Percentiles rank a stretch among this genome's conserved stretches.
Evolutionary conservation across 2,329 filamentous ascomycete genomes (phyloP).

Genomic region (Aureobasidium uvarum): DNA sequence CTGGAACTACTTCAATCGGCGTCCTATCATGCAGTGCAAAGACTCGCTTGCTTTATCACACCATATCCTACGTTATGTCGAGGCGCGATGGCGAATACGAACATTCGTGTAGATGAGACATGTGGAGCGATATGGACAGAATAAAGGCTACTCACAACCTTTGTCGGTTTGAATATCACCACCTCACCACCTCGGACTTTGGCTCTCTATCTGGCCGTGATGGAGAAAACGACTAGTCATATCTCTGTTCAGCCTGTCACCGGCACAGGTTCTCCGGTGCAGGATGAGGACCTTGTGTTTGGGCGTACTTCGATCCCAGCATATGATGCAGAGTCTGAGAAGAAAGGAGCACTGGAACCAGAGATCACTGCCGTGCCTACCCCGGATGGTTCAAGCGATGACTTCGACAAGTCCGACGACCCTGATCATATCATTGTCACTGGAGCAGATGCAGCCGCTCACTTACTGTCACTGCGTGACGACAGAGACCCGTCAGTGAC

Average conservation of each 20-base stretch:
- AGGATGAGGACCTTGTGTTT: not conserved
- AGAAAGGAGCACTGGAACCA: not conserved
- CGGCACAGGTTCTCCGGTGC: not conserved
- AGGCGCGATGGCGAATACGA: conserved; percentile 3
- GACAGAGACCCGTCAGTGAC: conserved; percentile 54
- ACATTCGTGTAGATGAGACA: not conserved
- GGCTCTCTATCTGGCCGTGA: not conserved
- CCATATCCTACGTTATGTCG: conserved; percentile 1
- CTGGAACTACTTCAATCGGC: not conserved
- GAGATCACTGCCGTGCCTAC: not conserved
- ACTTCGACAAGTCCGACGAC: not conserved
- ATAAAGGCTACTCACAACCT: not conserved
- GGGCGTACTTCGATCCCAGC: not conserved
- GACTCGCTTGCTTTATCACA: not conserved
- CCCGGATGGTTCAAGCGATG: not conserved
- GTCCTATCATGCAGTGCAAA: not conserved
- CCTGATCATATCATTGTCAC: conserved; percentile 49
- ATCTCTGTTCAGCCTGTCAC: not conserved
- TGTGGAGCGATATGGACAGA: not conserved
- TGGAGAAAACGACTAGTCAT: not conserved
- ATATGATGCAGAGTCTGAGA: not conserved
- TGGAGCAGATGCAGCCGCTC: conserved; percentile 51
- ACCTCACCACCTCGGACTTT: no score
- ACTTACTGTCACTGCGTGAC: conserved; percentile 54
- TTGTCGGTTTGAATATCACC: not conserved